phyloP scores from a whole-genome alignment of 768 basidiomycete species.

The Mycena vitilis region DNA sequence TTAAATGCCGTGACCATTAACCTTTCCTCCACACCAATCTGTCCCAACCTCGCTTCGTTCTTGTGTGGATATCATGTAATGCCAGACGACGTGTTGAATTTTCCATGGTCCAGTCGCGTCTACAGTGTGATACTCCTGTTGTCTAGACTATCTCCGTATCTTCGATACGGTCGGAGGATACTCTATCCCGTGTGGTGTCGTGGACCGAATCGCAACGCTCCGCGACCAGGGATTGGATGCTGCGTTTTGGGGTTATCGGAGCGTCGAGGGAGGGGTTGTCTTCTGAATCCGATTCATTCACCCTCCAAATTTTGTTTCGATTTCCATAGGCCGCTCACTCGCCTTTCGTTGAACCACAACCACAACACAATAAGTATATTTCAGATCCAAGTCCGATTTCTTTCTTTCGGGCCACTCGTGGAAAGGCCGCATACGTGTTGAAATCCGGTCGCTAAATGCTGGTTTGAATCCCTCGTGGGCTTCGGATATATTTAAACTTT shows the following conservation, averaged over 20 bases:
- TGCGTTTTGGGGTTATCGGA: background rate
- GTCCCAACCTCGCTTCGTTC: background rate
- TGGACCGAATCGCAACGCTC: background rate
- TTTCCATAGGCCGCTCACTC: too few species aligned
- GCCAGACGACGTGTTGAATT: background rate
- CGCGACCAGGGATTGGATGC: background rate
- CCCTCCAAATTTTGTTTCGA: too few species aligned
- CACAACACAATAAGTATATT: too few species aligned
- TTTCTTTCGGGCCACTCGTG: too few species aligned
- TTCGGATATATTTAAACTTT: too few species aligned
- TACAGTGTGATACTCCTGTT: background rate
- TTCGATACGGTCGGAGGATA: background rate
- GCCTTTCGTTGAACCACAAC: too few species aligned
- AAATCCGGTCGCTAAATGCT: too few species aligned
- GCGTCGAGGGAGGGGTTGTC: too few species aligned
- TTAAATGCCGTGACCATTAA: background rate
- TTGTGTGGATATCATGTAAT: background rate
- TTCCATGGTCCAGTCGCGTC: background rate
- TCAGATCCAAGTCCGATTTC: too few species aligned
- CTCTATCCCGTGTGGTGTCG: background rate
- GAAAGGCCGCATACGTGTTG: too few species aligned
- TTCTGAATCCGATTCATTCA: too few species aligned
- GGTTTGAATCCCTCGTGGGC: too few species aligned
- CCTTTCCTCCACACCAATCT: background rate
- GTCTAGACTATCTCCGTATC: background rate